Evolutionary conservation across 768 basidiomycete species (phyloP).

Genomic region (Pisolithus orientalis): DNA sequence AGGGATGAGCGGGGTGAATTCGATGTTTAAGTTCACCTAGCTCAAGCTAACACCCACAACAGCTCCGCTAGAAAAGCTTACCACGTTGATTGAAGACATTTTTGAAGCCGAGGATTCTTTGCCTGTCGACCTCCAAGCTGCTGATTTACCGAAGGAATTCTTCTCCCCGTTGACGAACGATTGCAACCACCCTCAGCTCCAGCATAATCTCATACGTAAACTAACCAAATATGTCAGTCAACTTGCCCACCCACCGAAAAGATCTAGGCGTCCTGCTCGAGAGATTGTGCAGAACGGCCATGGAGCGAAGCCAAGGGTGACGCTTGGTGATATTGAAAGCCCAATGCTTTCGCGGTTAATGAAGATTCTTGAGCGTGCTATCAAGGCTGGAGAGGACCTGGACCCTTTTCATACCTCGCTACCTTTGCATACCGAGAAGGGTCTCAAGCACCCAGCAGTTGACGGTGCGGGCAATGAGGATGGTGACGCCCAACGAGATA

Average conservation of each 20-base stretch:
- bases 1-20: slow-evolving; percentile 65
- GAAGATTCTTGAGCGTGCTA: slow-evolving; percentile 73
- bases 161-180: slow-evolving; percentile 61
- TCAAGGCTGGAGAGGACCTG: slow-evolving; percentile 68
- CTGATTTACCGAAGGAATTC: slow-evolving; percentile 50
- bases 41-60: slow-evolving; percentile 1
- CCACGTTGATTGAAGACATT: slow-evolving; percentile 72
- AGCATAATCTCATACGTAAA: slow-evolving; percentile 55
- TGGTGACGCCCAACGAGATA: background rate
- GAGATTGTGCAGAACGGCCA: slow-evolving; percentile 27
- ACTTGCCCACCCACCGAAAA: slow-evolving; percentile 60
- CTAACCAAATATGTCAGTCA: slow-evolving; percentile 64
- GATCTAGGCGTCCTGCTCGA: slow-evolving; percentile 45
- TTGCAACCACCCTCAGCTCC: slow-evolving; percentile 53
- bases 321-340: slow-evolving; percentile 65
- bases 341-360: slow-evolving; percentile 57
- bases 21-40: background rate
- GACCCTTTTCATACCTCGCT: slow-evolving; percentile 54
- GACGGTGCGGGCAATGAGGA: background rate
- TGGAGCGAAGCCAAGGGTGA: slow-evolving; percentile 44
- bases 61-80: slow-evolving; percentile 74
- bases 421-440: slow-evolving; percentile 34
- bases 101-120: slow-evolving; percentile 77
- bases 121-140: slow-evolving; percentile 46
- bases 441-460: slow-evolving; percentile 25